Evolutionary conservation across 169 alveolate genomes (phyloP).

Genomic region (Eimeria brunetti): DNA sequence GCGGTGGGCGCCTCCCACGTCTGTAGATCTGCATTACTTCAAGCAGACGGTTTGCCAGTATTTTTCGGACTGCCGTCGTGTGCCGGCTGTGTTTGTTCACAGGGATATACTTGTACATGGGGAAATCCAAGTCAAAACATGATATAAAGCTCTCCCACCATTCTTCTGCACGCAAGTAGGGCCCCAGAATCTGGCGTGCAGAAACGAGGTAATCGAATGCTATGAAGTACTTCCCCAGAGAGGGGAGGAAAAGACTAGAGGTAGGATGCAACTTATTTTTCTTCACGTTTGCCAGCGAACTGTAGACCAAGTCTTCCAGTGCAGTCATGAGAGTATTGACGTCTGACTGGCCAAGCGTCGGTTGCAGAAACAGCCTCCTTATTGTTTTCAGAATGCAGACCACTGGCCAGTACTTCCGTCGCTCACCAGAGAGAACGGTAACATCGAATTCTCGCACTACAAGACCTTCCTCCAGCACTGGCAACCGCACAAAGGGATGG

Average conservation of each 20-base stretch:
- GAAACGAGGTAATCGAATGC: background rate
- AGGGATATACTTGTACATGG: no score
- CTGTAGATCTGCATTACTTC: background rate
- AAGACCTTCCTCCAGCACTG: background rate
- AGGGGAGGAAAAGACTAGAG: background rate
- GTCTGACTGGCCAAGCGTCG: background rate
- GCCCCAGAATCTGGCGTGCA: background rate
- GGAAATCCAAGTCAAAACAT: background rate
- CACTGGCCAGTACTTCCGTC: background rate
- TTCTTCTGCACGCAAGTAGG: background rate
- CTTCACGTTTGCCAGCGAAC: background rate
- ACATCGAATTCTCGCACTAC: background rate
- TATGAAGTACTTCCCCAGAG: background rate
- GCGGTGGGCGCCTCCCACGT: background rate
- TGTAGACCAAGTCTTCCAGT: background rate
- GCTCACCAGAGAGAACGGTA: background rate
- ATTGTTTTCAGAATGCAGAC: background rate
- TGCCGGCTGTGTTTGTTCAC: background rate
- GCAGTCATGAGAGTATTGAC: background rate
- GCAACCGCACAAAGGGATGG: constrained; percentile 1
- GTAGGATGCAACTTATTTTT: background rate
- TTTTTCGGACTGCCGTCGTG: background rate
- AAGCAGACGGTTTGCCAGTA: background rate
- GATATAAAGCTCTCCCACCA: background rate
- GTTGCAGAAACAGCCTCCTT: background rate